Base-by-base conservation (phyloP, 2,329 filamentous ascomycete species). In the Colletotrichum sidae region DNA sequence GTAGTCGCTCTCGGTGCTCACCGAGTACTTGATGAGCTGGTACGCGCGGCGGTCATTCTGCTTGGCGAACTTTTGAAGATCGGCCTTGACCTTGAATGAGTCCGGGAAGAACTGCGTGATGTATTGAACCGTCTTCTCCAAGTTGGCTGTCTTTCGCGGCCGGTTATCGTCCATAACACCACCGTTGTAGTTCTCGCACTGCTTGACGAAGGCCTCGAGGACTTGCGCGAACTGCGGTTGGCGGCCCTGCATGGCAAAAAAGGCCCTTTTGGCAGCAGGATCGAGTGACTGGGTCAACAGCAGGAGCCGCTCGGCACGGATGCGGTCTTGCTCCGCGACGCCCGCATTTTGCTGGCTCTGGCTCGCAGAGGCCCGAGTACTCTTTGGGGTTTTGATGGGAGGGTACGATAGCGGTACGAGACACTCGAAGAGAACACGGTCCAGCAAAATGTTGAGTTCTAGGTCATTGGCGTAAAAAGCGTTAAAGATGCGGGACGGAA, bases 391-490 rank as follows among this genome's bases (percentile, higher is more conserved):
- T 72, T 89, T 90, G 6, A 82, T 75, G 65, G 90, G 86, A 7
- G 96, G 96, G 71, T 93, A 99, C 37, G 86, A 88, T n/a, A 98
- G 83, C 1, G 96, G 96, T n/a, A 99, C 83, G 9, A 99, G 85
- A 50, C 89, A 92, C 71, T 98, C 95, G 74, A 92, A 97, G 67
- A 97, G 84, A 38, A 95, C 93, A 57, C 90, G 88, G 70, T 97
- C 93, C 17, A 98, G 85, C 42, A 96, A 83, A 17, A 93, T 86
- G 72, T 96, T 96, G 56, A 97, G 88, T 69, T 97, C 94, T 1
- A 83, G 81, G 74, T 97, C 94, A 73, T 97, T 97, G 66, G 93
- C 91, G 76, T 97, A 99, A 72, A 91, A 94, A 0, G 91, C 90
- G 73, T 94, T 93, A 68, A 97, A 88, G 49, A 99, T 93, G 67